These are phyloP conservation scores for Trichoderma asperellum DNA, from an alignment of 2,329 filamentous ascomycete genomes.

Conservation along the genomic window DNA sequence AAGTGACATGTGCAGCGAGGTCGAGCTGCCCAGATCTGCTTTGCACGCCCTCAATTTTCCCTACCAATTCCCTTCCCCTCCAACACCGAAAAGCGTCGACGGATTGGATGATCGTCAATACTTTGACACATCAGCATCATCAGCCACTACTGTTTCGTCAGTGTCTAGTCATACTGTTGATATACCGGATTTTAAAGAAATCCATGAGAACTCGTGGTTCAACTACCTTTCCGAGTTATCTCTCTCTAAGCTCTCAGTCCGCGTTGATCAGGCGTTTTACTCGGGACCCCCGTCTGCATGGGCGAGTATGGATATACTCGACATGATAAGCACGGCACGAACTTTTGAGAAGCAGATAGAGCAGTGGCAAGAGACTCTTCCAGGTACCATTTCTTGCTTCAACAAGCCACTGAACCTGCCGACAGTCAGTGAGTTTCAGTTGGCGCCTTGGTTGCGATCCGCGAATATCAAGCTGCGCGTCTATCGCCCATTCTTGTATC, in stretches of 20 bases:
- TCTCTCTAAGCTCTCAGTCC: background rate
- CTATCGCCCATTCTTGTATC: slow-evolving; percentile 7
- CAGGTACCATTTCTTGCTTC: background rate
- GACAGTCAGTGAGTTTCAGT: background rate
- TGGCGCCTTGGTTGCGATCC: background rate
- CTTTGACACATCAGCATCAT: background rate
- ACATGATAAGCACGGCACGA: background rate
- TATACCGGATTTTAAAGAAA: background rate
- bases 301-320: background rate
- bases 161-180: background rate
- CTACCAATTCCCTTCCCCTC: slow-evolving; percentile 12
- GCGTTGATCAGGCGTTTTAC: background rate
- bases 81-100: slow-evolving; percentile 10
- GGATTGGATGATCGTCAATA: background rate
- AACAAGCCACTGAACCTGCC: background rate
- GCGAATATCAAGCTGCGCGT: background rate
- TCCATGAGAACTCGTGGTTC: background rate
- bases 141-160: background rate
- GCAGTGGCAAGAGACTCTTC: background rate
- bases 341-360: background rate
- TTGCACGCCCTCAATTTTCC: background rate
- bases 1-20: background rate
- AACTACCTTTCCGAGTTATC: background rate
- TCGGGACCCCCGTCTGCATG: background rate
- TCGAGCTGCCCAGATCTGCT: background rate